These are phyloP conservation scores for Globisporangium irregulare DNA, from an alignment of 352 stramenopile species.

Conservation along the genomic window DNA sequence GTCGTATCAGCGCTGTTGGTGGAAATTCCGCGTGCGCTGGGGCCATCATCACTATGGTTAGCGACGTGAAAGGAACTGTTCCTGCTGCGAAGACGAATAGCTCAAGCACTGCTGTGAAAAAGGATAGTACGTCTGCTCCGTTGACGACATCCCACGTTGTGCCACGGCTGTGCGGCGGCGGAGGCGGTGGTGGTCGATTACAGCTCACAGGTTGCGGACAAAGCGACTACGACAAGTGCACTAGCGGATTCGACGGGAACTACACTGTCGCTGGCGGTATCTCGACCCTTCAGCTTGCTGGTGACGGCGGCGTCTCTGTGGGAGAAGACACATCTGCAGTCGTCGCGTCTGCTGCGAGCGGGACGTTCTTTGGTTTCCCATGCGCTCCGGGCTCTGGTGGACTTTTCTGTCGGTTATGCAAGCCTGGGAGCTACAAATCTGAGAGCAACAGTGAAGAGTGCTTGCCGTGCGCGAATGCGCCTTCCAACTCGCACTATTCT, in stretches of 20 bases:
- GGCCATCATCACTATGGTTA: conserved; percentile 24
- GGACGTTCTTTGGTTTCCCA: conserved; percentile 78
- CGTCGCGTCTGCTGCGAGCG: conserved; percentile 39
- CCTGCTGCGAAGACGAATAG: conserved; percentile 22
- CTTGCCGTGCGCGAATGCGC: conserved; percentile 52
- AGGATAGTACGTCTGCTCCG: background rate
- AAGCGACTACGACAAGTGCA: conserved; percentile 65
- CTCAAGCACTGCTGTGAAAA: conserved; percentile 20
- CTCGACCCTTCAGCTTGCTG: conserved; percentile 25
- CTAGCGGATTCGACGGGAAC: conserved; percentile 66
- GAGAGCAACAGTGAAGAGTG: conserved; percentile 81
- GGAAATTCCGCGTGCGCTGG: conserved; percentile 60
- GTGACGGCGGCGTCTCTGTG: conserved; percentile 14
- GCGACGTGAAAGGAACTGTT: conserved; percentile 17
- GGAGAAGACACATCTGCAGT: conserved; percentile 18
- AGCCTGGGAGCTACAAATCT: conserved; percentile 64
- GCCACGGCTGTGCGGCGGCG: conserved; percentile 54
- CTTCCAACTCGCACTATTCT: conserved; percentile 68
- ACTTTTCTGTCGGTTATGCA: conserved; percentile 65
- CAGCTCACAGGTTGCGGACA: conserved; percentile 69
- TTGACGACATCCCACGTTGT: conserved; percentile 20
- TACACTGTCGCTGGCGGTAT: conserved; percentile 72
- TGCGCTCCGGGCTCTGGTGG: conserved; percentile 70
- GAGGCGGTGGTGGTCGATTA: conserved; percentile 62
- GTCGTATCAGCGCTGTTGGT: conserved; percentile 67